phyloP scores from a whole-genome alignment of 305 asterid species.

The Coffea humblotiana region DNA sequence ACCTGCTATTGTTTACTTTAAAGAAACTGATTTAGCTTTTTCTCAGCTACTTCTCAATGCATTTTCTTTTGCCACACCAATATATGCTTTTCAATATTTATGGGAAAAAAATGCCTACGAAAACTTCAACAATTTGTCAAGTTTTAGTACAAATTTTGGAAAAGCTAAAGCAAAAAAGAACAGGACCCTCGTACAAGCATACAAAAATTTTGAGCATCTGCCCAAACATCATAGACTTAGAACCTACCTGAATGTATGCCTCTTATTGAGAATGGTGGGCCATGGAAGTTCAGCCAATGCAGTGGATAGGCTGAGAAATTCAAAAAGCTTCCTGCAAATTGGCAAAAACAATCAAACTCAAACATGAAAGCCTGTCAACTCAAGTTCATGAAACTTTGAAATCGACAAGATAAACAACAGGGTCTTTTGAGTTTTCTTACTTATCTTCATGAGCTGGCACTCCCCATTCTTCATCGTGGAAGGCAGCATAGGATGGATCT shows the following conservation, averaged over 20 bases:
- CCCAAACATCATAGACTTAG: constrained; percentile 20
- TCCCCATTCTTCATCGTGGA: constrained; percentile 96
- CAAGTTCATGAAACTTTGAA: constrained; percentile 15
- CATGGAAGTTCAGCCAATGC: constrained; percentile 84
- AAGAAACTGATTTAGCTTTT: background rate
- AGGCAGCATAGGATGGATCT: constrained; percentile 66
- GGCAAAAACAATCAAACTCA: constrained; percentile 23
- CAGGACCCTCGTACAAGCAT: background rate
- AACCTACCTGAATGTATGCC: constrained; percentile 65
- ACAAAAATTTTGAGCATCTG: constrained; percentile 23
- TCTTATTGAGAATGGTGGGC: constrained; percentile 76
- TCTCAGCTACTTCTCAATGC: background rate
- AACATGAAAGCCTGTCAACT: constrained; percentile 26
- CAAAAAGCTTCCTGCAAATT: constrained; percentile 74
- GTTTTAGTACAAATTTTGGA: background rate
- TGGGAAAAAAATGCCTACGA: background rate
- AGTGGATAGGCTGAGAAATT: constrained; percentile 76
- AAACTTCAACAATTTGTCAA: background rate
- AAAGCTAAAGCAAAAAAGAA: background rate
- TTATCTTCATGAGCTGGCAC: constrained; percentile 77
- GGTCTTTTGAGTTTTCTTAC: constrained; percentile 36
- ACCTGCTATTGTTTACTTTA: background rate
- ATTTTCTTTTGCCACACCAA: background rate
- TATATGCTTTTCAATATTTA: background rate
- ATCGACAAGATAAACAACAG: constrained; percentile 10